phyloP scores from a whole-genome alignment of 495 filamentous ascomycete genomes.

The Penicillium goetzii region DNA sequence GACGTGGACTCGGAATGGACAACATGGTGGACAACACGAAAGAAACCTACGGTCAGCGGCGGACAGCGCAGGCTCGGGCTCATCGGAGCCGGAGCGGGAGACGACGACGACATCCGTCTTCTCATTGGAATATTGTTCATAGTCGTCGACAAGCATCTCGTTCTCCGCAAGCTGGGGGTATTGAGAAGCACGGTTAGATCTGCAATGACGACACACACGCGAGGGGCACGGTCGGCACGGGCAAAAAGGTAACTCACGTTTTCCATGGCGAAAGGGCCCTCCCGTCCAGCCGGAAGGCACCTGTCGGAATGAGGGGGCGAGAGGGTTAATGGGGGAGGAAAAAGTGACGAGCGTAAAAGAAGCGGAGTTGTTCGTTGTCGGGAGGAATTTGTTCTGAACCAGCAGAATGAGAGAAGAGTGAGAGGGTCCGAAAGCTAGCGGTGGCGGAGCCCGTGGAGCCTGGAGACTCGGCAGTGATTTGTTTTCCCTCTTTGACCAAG shows the following conservation, averaged over 20 bases:
- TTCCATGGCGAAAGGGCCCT: constrained; percentile 49
- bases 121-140: constrained; percentile 74
- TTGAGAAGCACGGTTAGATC: constrained; percentile 31
- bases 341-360: constrained; percentile 12
- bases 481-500: not conserved
- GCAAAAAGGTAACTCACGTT: constrained; percentile 43
- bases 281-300: constrained; percentile 35
- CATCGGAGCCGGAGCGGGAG: constrained; percentile 64
- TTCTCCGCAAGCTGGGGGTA: constrained; percentile 45
- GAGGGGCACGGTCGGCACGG: constrained; percentile 28
- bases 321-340: constrained; percentile 14
- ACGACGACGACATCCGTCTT: constrained; percentile 86
- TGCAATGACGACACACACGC: constrained; percentile 31
- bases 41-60: constrained; percentile 73
- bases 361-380: constrained; percentile 22
- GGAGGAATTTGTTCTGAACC: constrained; percentile 37
- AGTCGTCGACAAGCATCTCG: constrained; percentile 74
- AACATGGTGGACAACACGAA: not conserved
- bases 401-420: constrained; percentile 20
- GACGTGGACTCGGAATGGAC: constrained; percentile 9
- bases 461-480: constrained; percentile 27
- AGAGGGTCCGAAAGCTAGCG: constrained; percentile 37
- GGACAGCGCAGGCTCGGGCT: constrained; percentile 55
- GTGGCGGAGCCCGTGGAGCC: constrained; percentile 33
- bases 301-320: constrained; percentile 23